These are phyloP conservation scores for Melocanna baccifera DNA, from an alignment of 176 grass and related monocot species.

Conservation along the genomic window DNA sequence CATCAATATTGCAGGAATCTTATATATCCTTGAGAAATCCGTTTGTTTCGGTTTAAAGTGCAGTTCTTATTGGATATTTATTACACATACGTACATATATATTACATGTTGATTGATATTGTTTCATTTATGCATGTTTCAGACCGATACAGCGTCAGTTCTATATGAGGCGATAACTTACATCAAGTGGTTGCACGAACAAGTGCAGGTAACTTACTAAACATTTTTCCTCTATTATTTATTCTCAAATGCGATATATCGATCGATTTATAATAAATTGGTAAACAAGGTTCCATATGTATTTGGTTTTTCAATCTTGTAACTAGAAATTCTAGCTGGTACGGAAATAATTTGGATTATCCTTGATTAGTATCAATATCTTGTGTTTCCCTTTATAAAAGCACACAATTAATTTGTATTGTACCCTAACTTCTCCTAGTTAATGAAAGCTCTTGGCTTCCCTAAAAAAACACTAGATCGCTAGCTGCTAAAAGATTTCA, in stretches of 20 bases:
- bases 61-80: neutral
- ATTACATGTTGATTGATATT: neutral
- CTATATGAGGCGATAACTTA: conserved; percentile 82
- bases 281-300: neutral
- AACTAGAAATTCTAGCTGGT: neutral
- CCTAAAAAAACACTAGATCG: neutral
- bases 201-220: conserved; percentile 67
- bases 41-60: neutral
- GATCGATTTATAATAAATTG: neutral
- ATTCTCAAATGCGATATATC: neutral
- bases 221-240: neutral
- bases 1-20: neutral
- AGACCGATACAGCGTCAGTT: conserved; percentile 96
- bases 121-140: neutral
- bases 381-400: neutral
- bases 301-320: neutral
- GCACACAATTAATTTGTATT: neutral
- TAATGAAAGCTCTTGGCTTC: neutral
- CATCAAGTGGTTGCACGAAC: conserved; percentile 91
- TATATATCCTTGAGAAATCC: neutral
- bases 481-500: neutral
- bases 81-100: neutral
- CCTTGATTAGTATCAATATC: neutral
- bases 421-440: neutral
- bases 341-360: neutral